Evolutionary conservation across 371 early-diverging fungal genomes (phyloP).

Genomic region (Mortierella sp.): DNA sequence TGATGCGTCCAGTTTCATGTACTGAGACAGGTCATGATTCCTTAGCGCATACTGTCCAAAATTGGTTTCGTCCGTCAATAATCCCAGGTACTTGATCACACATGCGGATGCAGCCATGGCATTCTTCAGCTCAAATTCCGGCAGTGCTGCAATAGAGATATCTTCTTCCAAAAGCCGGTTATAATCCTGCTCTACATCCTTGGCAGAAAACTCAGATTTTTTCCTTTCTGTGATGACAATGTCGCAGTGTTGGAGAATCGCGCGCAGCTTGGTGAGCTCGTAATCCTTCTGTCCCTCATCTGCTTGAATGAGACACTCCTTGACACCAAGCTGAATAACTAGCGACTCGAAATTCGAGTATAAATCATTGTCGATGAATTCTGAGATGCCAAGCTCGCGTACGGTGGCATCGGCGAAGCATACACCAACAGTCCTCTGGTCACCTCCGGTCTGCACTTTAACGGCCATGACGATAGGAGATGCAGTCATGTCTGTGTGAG

Average conservation of each 20-base stretch:
- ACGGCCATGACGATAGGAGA: conserved; percentile 90
- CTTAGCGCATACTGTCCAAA: conserved; percentile 78
- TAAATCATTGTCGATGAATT: conserved; percentile 93
- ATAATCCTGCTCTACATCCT: conserved; percentile 89
- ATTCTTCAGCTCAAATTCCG: conserved; percentile 84
- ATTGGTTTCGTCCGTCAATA: conserved; percentile 81
- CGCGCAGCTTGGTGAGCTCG: conserved; percentile 75
- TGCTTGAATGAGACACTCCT: conserved; percentile 87
- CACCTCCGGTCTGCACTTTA: conserved; percentile 65
- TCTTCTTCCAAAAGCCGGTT: conserved; percentile 82
- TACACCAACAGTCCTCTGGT: conserved; percentile 83
- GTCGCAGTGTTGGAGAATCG: conserved; percentile 79
- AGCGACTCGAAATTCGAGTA: conserved; percentile 94
- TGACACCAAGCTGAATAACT: conserved; percentile 91
- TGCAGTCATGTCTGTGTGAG: conserved; percentile 72
- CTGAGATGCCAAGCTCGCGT: conserved; percentile 81
- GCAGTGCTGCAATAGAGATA: conserved; percentile 73
- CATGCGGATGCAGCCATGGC: conserved; percentile 86
- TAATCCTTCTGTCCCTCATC: conserved; percentile 70
- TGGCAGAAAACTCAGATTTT: conserved; percentile 72
- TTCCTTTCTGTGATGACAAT: conserved; percentile 80
- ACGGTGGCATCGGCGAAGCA: conserved; percentile 90
- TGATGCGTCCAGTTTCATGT: conserved; percentile 93
- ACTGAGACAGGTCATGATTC: conserved; percentile 87
- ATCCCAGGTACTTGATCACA: conserved; percentile 82